These are phyloP conservation scores for Saccharomyces jurei DNA, from an alignment of 805 yeast genomes.

Conservation along the genomic window DNA sequence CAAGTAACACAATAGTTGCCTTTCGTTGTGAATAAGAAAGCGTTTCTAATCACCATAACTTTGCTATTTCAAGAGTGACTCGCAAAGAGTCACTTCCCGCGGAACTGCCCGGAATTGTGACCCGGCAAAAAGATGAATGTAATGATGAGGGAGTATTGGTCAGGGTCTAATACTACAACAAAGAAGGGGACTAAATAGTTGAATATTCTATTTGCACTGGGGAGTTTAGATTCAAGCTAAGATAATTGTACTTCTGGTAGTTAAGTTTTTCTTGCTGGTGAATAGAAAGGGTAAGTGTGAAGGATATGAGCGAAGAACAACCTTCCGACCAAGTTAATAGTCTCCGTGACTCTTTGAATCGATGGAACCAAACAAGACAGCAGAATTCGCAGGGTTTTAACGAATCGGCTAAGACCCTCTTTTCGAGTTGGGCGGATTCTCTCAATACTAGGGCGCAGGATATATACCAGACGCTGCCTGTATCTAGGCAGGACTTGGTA, in stretches of 20 bases:
- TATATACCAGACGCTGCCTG: slow-evolving; percentile 58
- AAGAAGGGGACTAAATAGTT: not conserved
- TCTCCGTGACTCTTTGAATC: slow-evolving; percentile 34
- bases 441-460: slow-evolving; percentile 39
- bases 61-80: not conserved
- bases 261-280: not conserved
- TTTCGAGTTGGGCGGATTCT: slow-evolving; percentile 34
- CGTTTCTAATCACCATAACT: not conserved
- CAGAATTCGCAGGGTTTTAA: slow-evolving; percentile 21
- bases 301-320: slow-evolving; percentile 8
- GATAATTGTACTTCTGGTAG: not conserved
- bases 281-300: not conserved
- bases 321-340: slow-evolving; percentile 15
- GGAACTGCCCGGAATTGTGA: not conserved
- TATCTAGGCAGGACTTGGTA: slow-evolving; percentile 44
- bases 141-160: not conserved
- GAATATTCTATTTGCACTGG: not conserved
- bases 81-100: not conserved
- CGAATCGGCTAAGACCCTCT: slow-evolving; percentile 32
- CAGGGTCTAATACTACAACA: not conserved
- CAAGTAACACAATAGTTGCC: not conserved
- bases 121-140: not conserved
- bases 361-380: slow-evolving; percentile 32
- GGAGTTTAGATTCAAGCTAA: not conserved
- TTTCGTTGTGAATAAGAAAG: not conserved